phyloP scores from a whole-genome alignment of 768 basidiomycete genomes.

The Austroboletus eburneus region DNA sequence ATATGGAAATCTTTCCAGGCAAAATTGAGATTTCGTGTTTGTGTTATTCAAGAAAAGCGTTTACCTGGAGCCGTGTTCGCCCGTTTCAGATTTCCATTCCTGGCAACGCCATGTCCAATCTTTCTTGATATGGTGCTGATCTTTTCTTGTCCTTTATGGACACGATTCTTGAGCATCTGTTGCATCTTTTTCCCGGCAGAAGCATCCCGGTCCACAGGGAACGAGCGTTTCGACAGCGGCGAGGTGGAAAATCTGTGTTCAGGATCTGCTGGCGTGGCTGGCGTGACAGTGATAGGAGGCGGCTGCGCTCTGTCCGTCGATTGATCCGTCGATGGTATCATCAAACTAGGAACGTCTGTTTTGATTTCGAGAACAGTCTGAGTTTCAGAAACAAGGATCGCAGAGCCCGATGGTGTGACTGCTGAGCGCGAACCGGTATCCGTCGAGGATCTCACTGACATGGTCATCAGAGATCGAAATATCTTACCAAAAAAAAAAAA shows the following conservation, averaged over 20 bases:
- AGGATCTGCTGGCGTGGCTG: constrained; percentile 50
- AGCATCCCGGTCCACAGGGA: constrained; percentile 39
- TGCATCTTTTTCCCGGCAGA: constrained; percentile 70
- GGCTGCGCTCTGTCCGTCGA: neutral
- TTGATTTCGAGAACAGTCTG: constrained; percentile 9
- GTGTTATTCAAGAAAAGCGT: constrained; percentile 9
- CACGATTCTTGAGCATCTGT: constrained; percentile 68
- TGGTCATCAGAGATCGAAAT: neutral
- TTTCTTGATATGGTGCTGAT: constrained; percentile 76
- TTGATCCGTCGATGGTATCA: constrained; percentile 4
- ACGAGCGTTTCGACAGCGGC: constrained; percentile 22
- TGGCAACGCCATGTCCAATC: constrained; percentile 66
- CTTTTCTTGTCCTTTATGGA: constrained; percentile 67
- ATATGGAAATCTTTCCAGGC: constrained; percentile 60
- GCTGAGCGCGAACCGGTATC: constrained; percentile 29
- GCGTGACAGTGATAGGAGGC: constrained; percentile 54
- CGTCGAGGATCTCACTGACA: constrained; percentile 27
- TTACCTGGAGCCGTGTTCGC: constrained; percentile 68
- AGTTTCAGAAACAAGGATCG: constrained; percentile 10
- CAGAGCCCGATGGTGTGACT: constrained; percentile 17
- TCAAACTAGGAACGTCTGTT: neutral
- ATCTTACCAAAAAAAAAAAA: neutral
- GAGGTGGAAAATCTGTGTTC: constrained; percentile 16
- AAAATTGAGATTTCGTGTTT: constrained; percentile 1
- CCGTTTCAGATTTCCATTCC: constrained; percentile 53